Evolutionary conservation across 805 yeast species (phyloP), one percentile per base, ranked within the genome.

Genomic region (Phaffomyces antillensis): DNA sequence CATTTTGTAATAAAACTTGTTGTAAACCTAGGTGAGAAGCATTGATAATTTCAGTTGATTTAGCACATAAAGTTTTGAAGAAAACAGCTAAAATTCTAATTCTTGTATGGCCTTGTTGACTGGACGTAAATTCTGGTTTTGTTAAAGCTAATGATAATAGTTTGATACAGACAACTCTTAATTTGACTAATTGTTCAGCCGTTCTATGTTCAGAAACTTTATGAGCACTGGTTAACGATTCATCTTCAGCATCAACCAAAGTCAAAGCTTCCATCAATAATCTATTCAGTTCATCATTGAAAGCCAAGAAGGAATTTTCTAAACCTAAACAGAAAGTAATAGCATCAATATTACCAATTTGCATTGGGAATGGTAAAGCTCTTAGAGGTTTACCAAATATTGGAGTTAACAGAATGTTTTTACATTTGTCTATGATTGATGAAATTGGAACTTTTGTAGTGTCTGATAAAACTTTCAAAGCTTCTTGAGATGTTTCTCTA

Each of bases 281-380:
- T 43, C 99, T 70, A 47, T 83, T 85, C 47, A 93, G 66, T 58
- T 95, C 98, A 44, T 93, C 98, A 53, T 86, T 86, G 60, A 88
- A 91, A 10, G 83, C 82, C 52, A 91, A 67, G 53, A 91, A 89
- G 0, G 96, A 75, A 50, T 84, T 76, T 12, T 87, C 93, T 40
- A 91, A 70, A 1, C 83, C 79, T 46, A 93, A 67, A 59, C 97
- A 91, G 63, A 82, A 95, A 0, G 96, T 82, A n/a, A 93, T 86
- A 1, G 98, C 98, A 63, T 93, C 98, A 49, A 93, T 90, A 61
- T 93, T 90, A 33, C 99, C 99, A 45, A 93, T 93, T 66, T 95
- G 99, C 96, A 91, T 93, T 5, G 96, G 93, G 67, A 95, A 93
- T 0, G 99, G 99, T 49, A 93, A 71, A 0, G 99, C 99, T 51